A percentile compares a stretch with the other conserved stretches of the same genome.
Conservation (phyloP, 2,329 filamentous ascomycete species). For the Colletotrichum liaoningense region DNA sequence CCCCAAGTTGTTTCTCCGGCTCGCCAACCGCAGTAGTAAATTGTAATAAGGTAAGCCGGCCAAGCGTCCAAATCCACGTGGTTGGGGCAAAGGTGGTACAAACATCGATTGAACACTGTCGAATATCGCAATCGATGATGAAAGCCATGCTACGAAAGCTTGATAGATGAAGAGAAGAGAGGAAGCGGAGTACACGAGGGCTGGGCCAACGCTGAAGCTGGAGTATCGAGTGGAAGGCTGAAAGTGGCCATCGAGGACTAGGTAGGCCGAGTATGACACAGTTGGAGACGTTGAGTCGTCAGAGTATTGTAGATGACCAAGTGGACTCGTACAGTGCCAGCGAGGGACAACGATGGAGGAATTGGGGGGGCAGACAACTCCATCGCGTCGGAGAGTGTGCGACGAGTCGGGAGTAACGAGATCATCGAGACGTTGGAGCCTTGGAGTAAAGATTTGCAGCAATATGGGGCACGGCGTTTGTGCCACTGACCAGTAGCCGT, state of each 20-base stretch:
- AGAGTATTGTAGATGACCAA: neutral
- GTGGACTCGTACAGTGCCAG: neutral
- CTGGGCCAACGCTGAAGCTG: neutral
- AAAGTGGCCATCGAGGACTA: neutral
- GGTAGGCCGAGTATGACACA: neutral
- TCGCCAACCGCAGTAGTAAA: neutral
- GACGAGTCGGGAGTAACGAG: neutral
- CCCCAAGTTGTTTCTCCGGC: neutral
- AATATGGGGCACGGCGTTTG: neutral
- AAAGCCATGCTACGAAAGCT: neutral
- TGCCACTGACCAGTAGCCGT: constrained; percentile 3
- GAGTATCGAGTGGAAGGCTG: neutral
- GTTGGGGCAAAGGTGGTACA: neutral
- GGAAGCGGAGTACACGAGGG: neutral
- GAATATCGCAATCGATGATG: neutral
- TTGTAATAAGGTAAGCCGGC: neutral
- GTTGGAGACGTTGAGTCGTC: neutral
- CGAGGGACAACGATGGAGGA: neutral
- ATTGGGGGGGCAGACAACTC: neutral
- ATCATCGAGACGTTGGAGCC: too few relatives aligned
- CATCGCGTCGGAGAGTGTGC: neutral
- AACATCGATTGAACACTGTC: neutral
- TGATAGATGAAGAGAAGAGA: neutral
- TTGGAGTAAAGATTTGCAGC: neutral
- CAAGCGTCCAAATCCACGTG: neutral